Evolutionary conservation across 2,329 filamentous ascomycete species (phyloP), one percentile per base, ranked within the genome.

Genomic region (Colletotrichum chlorophyti): DNA sequence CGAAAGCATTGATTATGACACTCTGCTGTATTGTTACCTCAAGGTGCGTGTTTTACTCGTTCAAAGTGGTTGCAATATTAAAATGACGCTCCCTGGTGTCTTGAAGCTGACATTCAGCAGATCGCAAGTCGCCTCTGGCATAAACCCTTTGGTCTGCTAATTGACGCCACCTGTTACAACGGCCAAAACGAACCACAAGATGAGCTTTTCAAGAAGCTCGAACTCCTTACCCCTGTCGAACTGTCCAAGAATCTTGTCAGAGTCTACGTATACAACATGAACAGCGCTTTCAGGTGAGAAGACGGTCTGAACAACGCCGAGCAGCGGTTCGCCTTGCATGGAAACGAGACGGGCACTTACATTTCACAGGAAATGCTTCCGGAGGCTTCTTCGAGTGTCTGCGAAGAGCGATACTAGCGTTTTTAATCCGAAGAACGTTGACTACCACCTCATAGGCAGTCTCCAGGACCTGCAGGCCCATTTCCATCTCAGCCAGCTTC

Each of bases 251-350:
- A 87, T 58, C 73, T 90, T 4, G 77, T 82, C 1, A 79, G 86
- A 32, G 79, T 89, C 35, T 90, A 90, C 63, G 79, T 90, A 14
- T 90, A 90, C 71, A 90, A 90, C 67, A 90, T 90, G 86, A 90
- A 90, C 65, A 89, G 84, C 66, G 82, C 85, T 10, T 89, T 88
- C 69, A 81, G 83, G 81, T 83, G 72, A 61, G 75, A 27, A 26
- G n/a, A n/a, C n/a, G n/a, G n/a, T n/a, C n/a, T n/a, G n/a, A n/a
- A n/a, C n/a, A n/a, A n/a, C n/a, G n/a, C n/a, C n/a, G n/a, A n/a
- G n/a, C n/a, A n/a, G n/a, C n/a, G n/a, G n/a, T n/a, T n/a, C n/a
- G n/a, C n/a, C n/a, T n/a, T n/a, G n/a, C n/a, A n/a, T n/a, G n/a
- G n/a, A n/a, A n/a, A n/a, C n/a, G n/a, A n/a, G n/a, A n/a, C n/a